Evolutionary conservation across 1,284 basidiomycete genomes (phyloP).

Genomic region (Anthracocystis setariae): DNA sequence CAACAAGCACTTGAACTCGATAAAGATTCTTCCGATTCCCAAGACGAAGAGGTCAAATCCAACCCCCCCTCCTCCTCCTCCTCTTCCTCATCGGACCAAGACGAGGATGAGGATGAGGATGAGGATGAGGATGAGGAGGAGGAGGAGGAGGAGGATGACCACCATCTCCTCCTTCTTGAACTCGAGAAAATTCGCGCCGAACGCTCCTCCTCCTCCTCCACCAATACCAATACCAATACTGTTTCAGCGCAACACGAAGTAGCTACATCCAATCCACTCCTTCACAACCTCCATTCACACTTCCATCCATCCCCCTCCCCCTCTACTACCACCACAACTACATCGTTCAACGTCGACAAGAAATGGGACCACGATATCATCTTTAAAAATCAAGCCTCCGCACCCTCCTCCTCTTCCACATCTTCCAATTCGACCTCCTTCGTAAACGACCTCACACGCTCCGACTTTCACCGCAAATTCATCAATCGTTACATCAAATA

Average conservation of each 20-base stretch:
- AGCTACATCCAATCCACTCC: slow-evolving; percentile 61
- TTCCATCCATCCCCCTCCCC: slow-evolving; percentile 18
- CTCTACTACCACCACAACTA: background rate
- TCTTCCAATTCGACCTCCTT: slow-evolving; percentile 20
- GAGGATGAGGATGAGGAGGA: slow-evolving; percentile 9
- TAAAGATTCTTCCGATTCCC: background rate
- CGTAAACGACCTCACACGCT: slow-evolving; percentile 64
- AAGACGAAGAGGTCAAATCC: too few species aligned
- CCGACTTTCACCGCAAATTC: slow-evolving; percentile 65
- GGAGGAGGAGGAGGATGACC: too few species aligned
- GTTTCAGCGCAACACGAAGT: slow-evolving; percentile 56
- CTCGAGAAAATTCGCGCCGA: slow-evolving; percentile 8
- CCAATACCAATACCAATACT: slow-evolving; percentile 11
- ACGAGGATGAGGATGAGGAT: slow-evolving; percentile 27
- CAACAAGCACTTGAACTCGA: slow-evolving; percentile 1
- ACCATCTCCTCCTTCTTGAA: slow-evolving; percentile 3
- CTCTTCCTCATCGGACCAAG: slow-evolving; percentile 9
- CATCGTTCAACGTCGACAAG: slow-evolving; percentile 51
- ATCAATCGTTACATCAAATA: slow-evolving; percentile 62
- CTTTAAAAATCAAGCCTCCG: slow-evolving; percentile 64
- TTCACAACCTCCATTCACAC: slow-evolving; percentile 61
- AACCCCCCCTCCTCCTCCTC: slow-evolving; percentile 4
- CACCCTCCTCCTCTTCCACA: slow-evolving; percentile 1
- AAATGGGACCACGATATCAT: slow-evolving; percentile 67
- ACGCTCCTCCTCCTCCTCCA: background rate